These are phyloP conservation scores for Oenanthe javanica DNA, from an alignment of 140 eudicot species.

Conservation along the genomic window DNA sequence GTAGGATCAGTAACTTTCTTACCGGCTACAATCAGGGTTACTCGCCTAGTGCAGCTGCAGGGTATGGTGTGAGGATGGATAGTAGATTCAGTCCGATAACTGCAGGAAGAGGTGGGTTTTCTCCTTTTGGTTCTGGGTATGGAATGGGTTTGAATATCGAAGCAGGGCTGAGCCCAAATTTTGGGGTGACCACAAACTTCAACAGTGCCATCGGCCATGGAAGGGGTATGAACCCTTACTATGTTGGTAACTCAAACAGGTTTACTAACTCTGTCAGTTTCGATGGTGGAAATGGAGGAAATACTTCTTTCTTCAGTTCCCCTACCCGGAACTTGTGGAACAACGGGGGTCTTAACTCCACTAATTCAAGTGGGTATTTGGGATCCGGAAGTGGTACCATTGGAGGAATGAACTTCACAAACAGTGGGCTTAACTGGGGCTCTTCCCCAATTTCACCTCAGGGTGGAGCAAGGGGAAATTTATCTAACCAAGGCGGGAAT, in stretches of 20 bases:
- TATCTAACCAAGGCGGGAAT: slow-evolving; percentile 38
- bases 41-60: slow-evolving; percentile 39
- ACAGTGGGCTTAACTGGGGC: slow-evolving; percentile 49
- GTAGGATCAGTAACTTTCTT: slow-evolving; percentile 40
- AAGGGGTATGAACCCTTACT: slow-evolving; percentile 46
- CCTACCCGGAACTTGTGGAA: slow-evolving; percentile 47
- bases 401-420: slow-evolving; percentile 44
- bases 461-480: slow-evolving; percentile 28
- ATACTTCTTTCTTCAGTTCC: slow-evolving; percentile 52
- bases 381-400: slow-evolving; percentile 38
- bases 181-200: slow-evolving; percentile 26
- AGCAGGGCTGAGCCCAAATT: slow-evolving; percentile 40
- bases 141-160: slow-evolving; percentile 51
- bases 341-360: slow-evolving; percentile 42
- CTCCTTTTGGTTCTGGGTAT: slow-evolving; percentile 39
- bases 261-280: slow-evolving; percentile 41
- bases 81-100: slow-evolving; percentile 41
- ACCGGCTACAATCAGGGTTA: slow-evolving; percentile 52
- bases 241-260: slow-evolving; percentile 45
- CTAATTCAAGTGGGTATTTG: slow-evolving; percentile 30
- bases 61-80: slow-evolving; percentile 55
- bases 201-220: slow-evolving; percentile 38
- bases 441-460: slow-evolving; percentile 41
- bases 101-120: slow-evolving; percentile 34
- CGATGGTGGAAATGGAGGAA: slow-evolving; percentile 54